Percentiles rank a stretch among this genome's conserved stretches.
Evolutionary conservation across 768 basidiomycete genomes (phyloP).

Genomic region (Xerocomellus amylosporus): DNA sequence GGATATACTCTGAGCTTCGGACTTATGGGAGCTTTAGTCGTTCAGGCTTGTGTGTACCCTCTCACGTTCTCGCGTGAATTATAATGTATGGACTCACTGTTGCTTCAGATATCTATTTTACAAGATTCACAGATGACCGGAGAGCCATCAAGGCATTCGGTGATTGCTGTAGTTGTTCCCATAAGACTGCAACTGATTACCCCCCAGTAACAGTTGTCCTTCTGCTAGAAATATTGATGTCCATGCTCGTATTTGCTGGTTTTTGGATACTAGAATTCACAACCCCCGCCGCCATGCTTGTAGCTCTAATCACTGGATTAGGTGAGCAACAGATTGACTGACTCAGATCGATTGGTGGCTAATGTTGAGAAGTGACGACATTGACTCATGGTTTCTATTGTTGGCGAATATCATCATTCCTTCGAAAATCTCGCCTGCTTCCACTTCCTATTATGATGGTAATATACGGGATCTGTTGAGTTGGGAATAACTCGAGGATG

Average conservation of each 20-base stretch:
- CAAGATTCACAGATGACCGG: slow-evolving; percentile 14
- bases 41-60: slow-evolving; percentile 16
- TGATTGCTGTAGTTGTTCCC: background rate
- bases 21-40: slow-evolving; percentile 12
- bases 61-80: no score
- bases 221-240: slow-evolving; percentile 18
- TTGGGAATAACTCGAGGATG: background rate
- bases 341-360: background rate
- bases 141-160: slow-evolving; percentile 15
- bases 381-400: slow-evolving; percentile 22
- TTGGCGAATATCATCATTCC: slow-evolving; percentile 18
- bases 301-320: slow-evolving; percentile 11
- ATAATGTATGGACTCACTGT: background rate
- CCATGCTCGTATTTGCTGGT: slow-evolving; percentile 2
- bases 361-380: slow-evolving; percentile 8
- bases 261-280: slow-evolving; percentile 3
- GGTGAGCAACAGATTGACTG: slow-evolving; percentile 4
- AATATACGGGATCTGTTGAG: background rate
- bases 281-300: no score
- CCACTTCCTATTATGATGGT: slow-evolving; percentile 18
- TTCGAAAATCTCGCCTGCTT: background rate
- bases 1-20: slow-evolving; percentile 16
- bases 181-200: background rate
- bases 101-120: slow-evolving; percentile 18
- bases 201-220: slow-evolving; percentile 9